These are phyloP conservation scores for Psophocarpus tetragonolobus DNA, from an alignment of 306 rosid genomes.

Conservation along the genomic window DNA sequence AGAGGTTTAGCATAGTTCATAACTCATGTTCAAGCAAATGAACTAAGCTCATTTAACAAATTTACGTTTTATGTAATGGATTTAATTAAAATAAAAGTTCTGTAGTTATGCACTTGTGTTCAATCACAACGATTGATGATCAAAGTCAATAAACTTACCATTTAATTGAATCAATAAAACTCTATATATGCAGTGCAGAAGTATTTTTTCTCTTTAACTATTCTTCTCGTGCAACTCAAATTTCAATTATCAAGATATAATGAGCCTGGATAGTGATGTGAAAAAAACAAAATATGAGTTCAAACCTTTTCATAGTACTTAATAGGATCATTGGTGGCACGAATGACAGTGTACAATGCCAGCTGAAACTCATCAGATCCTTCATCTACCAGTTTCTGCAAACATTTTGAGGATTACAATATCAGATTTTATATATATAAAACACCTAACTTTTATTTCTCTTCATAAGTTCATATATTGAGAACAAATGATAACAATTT, in stretches of 20 bases:
- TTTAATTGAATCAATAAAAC: too few species aligned
- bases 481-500: not conserved
- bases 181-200: too few species aligned
- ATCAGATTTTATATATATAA: not conserved
- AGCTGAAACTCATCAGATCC: conserved; percentile 43
- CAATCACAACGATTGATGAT: too few species aligned
- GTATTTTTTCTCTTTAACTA: too few species aligned
- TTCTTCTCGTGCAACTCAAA: not conserved
- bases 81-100: too few species aligned
- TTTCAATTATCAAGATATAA: not conserved
- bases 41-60: too few species aligned
- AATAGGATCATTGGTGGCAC: conserved; percentile 55
- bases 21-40: too few species aligned
- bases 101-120: too few species aligned
- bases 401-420: not conserved
- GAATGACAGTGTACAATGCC: conserved; percentile 59
- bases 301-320: conserved; percentile 81
- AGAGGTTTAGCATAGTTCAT: too few species aligned
- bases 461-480: not conserved
- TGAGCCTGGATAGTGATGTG: not conserved
- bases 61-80: too few species aligned
- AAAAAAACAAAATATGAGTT: not conserved
- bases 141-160: too few species aligned
- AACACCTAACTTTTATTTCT: not conserved
- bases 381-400: conserved; percentile 61